These are phyloP conservation scores for Chondrus crispus DNA, from an alignment of 23 red algal genomes.

Conservation along the genomic window DNA sequence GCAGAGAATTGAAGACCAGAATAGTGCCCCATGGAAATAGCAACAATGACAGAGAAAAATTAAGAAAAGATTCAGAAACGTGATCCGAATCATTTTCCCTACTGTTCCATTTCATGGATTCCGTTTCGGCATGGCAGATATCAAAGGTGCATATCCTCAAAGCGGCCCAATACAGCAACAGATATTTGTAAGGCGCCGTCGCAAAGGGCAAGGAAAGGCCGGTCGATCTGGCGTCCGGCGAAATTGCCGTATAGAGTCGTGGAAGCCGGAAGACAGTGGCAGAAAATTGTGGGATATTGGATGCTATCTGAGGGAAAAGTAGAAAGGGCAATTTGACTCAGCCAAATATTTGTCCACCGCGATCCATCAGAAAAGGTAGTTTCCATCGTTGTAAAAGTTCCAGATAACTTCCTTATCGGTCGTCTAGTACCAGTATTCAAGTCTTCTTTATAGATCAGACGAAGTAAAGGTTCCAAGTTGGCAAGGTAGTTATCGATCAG, in stretches of 20 bases:
- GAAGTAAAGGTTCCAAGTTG: too few relatives aligned
- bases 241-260: conserved; percentile 1
- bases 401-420: background rate
- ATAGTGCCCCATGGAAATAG: conserved; percentile 4
- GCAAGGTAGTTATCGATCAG: too few relatives aligned
- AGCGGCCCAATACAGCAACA: background rate
- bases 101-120: background rate
- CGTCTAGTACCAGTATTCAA: too few relatives aligned
- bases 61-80: background rate
- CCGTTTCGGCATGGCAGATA: background rate
- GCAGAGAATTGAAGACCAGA: background rate
- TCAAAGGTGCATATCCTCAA: conserved; percentile 18
- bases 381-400: background rate
- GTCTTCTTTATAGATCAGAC: too few relatives aligned
- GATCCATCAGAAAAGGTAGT: background rate
- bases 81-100: background rate
- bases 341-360: background rate
- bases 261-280: conserved; percentile 1
- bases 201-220: background rate
- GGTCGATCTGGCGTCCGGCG: background rate
- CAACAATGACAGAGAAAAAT: background rate
- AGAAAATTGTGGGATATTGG: background rate
- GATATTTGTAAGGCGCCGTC: background rate
- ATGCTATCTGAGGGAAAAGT: background rate
- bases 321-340: background rate